Evolutionary conservation across 768 basidiomycete species (phyloP), one percentile per base, ranked within the genome.

Genomic region (Kwoniella pini): DNA sequence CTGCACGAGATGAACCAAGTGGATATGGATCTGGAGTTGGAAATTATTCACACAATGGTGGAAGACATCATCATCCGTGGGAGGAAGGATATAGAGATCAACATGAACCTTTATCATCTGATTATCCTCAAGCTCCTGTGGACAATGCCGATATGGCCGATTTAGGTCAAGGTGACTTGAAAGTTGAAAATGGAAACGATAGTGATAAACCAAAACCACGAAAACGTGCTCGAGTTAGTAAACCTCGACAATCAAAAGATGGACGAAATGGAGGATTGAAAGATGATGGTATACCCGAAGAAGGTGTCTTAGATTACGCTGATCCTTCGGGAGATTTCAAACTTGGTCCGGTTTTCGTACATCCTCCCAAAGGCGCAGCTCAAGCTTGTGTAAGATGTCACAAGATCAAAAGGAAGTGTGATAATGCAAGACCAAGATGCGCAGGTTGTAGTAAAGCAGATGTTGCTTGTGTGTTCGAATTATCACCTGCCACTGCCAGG

Each of bases 351-450:
- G 68, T 74, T 1, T 74, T 65, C 42, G 58, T 71, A 4, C 72
- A 71, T 57, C 72, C 72, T 7, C 64, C 64, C 12, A 57, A 59
- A 36, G 63, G 65, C 9, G 66, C 69, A 1, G 65, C 65, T 11
- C 72, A 74, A 48, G 72, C 72, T 19, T 74, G 72, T 43, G 65
- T 71, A 10, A 43, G 72, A 44, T 74, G 72, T 49, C 72, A 74
- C 48, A 53, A 67, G 36, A 71, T 74, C 46, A 74, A 74, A 57
- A 42, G 72, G 42, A 74, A 74, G 48, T 74, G 72, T 40, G 72
- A 74, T 42, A 64, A 64, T 40, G 59, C 61, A 5, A 53, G 44
- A 46, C 70, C 70, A 24, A 49, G 72, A 28, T 71, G 70, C 55
- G 61, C 59, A 21, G 70, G 69, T 2, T 71, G 65, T 43, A 53